Evolutionary conservation across 164 flowering plant genomes (phyloP).

Genomic region (Sextonia rubra): DNA sequence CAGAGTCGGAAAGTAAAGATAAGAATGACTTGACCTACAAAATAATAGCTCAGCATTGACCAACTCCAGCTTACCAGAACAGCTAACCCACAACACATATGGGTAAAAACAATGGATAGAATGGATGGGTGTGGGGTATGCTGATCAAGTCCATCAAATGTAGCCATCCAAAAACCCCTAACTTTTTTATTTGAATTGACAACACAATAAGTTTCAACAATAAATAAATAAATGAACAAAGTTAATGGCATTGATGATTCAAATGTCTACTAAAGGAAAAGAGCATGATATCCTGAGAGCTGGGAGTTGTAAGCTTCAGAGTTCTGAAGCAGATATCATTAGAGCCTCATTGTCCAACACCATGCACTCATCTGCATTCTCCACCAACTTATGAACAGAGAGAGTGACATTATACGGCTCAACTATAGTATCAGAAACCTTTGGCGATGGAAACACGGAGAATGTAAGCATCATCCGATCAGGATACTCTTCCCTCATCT

Average conservation of each 20-base stretch:
- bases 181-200: too few relatives aligned
- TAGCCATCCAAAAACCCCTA: too few relatives aligned
- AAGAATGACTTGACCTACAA: too few relatives aligned
- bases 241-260: too few relatives aligned
- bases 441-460: constrained; percentile 66
- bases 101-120: too few relatives aligned
- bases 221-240: too few relatives aligned
- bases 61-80: neutral
- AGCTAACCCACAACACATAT: neutral
- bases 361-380: constrained; percentile 79
- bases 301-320: constrained; percentile 59
- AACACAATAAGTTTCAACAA: too few relatives aligned
- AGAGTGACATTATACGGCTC: constrained; percentile 75
- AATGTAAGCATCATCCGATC: constrained; percentile 73
- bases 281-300: constrained; percentile 38
- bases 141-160: too few relatives aligned
- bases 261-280: neutral
- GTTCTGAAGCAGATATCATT: constrained; percentile 57
- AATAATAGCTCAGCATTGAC: neutral
- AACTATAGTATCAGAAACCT: constrained; percentile 70
- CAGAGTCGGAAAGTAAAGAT: too few relatives aligned
- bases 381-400: constrained; percentile 69
- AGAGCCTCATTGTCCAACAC: constrained; percentile 66
- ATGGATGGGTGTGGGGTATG: too few relatives aligned
- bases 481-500: constrained; percentile 64